Evolutionary conservation across 2,329 filamentous ascomycete genomes (phyloP), one percentile per base, ranked within the genome.

Genomic region (Leptodontidium sp.): DNA sequence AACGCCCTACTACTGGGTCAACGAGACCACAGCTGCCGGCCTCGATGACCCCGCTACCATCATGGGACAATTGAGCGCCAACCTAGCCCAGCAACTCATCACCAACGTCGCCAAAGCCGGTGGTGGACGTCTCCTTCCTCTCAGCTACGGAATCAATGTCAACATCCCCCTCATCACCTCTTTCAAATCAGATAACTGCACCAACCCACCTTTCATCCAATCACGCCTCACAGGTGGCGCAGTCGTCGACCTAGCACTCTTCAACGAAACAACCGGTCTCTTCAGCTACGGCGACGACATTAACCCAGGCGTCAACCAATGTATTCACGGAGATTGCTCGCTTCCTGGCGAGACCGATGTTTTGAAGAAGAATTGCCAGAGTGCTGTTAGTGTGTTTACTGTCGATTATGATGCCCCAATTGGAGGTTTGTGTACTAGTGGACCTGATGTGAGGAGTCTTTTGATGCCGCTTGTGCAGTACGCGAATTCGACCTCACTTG

Each of bases 141-240:
- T 83, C 0, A 85, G 84, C 1, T 86, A 87, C 69, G 84, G 85
- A n/a, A 75, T 85, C 47, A 84, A 78, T 32, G 82, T 87, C 71
- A 87, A 87, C 70, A 82, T 32, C 29, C 84, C 84, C 1, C 75
- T 77, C 2, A 78, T 87, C 40, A 81, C 79, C 0, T 80, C 78
- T 14, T 73, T 78, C 49, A 77, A 70, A 15, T 79, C 84, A 61
- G 78, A 32, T 6, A 32, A 78, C 5, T 82, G 80, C 66, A 74
- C 80, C 14, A 75, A 80, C 9, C 83, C 84, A 0, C 78, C 81
- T 0, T 82, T 84, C 66, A 77, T 85, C 9, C 82, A 84, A 68
- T 83, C 83, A 0, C 79, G 84, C 17, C 77, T 86, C 65, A 85
- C 82, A 0, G 85, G 85, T 4, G 83, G 83, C 9, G 84, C 84